Conservation (phyloP, 1,284 basidiomycete species). For the Trametes polyzona region DNA sequence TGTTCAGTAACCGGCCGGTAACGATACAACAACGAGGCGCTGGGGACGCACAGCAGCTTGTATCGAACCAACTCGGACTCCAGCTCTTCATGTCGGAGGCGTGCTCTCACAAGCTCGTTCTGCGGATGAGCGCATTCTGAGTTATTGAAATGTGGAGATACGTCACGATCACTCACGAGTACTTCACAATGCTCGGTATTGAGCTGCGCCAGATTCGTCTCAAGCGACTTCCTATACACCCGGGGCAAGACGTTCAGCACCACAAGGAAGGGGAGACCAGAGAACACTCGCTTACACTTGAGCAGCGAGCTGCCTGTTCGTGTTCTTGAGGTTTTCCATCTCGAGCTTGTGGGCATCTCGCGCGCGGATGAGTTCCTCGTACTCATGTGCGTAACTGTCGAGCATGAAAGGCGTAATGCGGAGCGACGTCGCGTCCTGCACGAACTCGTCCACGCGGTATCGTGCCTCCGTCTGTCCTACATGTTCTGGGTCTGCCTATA, state of each 20-base stretch:
- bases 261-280: neutral
- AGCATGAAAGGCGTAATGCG: conserved; percentile 92
- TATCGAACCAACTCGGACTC: conserved; percentile 91
- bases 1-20: neutral
- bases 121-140: conserved; percentile 37
- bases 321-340: conserved; percentile 78
- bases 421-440: conserved; percentile 82
- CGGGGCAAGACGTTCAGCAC: neutral
- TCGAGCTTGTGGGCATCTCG: conserved; percentile 82
- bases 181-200: conserved; percentile 81
- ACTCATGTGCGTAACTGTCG: conserved; percentile 87
- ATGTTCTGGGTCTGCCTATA: conserved; percentile 33
- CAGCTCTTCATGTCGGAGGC: conserved; percentile 87
- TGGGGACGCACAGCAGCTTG: conserved; percentile 76
- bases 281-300: conserved; percentile 68
- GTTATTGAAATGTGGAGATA: neutral
- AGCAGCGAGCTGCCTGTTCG: conserved; percentile 74
- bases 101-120: conserved; percentile 88
- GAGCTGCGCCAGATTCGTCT: conserved; percentile 76
- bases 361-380: conserved; percentile 69
- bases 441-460: conserved; percentile 82
- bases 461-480: conserved; percentile 32
- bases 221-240: conserved; percentile 72
- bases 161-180: conserved; percentile 50
- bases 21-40: neutral